Evolutionary conservation across 1,284 basidiomycete genomes (phyloP).

Genomic region (Cutaneotrichosporon arboriforme): DNA sequence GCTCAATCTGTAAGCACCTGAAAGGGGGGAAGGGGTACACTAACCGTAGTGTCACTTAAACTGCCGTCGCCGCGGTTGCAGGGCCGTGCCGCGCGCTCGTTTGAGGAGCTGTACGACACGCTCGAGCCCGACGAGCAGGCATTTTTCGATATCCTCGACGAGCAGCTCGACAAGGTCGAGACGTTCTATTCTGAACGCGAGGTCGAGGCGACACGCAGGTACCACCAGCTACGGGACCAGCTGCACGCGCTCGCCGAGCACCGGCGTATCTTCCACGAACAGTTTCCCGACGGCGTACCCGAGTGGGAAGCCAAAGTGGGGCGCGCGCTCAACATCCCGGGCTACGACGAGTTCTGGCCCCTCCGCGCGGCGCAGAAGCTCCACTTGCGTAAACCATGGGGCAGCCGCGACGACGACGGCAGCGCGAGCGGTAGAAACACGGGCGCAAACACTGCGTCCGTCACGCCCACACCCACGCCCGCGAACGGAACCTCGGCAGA

Average conservation of each 20-base stretch:
- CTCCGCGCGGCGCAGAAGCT: slow-evolving; percentile 11
- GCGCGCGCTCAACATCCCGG: slow-evolving; percentile 10
- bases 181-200: slow-evolving; percentile 72
- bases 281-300: slow-evolving; percentile 35
- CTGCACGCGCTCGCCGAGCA: slow-evolving; percentile 69
- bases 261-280: slow-evolving; percentile 60
- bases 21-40: too few relatives aligned
- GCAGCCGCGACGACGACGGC: not conserved
- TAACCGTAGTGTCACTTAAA: slow-evolving; percentile 29
- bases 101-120: slow-evolving; percentile 40
- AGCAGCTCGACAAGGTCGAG: slow-evolving; percentile 74
- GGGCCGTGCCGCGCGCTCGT: slow-evolving; percentile 20
- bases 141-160: slow-evolving; percentile 71
- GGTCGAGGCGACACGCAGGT: slow-evolving; percentile 58
- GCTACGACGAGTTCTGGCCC: slow-evolving; percentile 13
- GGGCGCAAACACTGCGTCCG: not conserved
- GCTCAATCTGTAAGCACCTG: slow-evolving; percentile 11
- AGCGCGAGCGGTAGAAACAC: not conserved
- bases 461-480: not conserved
- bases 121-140: slow-evolving; percentile 55
- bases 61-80: slow-evolving; percentile 30
- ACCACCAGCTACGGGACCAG: slow-evolving; percentile 61
- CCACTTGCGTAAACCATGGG: slow-evolving; percentile 23
- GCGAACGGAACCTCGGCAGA: not conserved
- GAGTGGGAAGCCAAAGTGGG: slow-evolving; percentile 43